These are phyloP conservation scores for Sextonia rubra DNA, from an alignment of 164 flowering plant genomes.

Conservation along the genomic window DNA sequence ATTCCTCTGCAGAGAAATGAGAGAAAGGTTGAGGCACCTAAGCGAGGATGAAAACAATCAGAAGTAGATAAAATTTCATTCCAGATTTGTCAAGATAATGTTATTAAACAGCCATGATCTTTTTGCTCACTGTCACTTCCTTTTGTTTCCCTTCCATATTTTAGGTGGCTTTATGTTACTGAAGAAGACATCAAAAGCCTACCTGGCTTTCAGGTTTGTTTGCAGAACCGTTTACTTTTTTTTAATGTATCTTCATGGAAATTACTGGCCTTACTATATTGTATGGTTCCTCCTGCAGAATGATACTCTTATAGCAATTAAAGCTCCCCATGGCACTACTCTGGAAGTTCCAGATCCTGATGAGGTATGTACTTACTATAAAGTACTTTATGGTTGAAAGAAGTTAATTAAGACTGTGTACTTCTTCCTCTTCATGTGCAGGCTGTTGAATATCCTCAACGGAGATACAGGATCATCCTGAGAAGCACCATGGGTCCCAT, in stretches of 20 bases:
- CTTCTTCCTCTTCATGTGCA: conserved; percentile 13
- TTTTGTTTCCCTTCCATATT: not conserved
- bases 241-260: not conserved
- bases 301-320: conserved; percentile 85
- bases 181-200: conserved; percentile 69
- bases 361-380: conserved; percentile 45
- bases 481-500: conserved; percentile 85
- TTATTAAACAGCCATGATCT: not conserved
- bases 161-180: conserved; percentile 75
- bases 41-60: conserved; percentile 86
- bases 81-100: not conserved
- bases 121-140: not conserved
- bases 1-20: conserved; percentile 67
- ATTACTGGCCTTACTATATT: not conserved
- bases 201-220: conserved; percentile 64
- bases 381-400: not conserved
- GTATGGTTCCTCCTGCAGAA: conserved; percentile 52
- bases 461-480: conserved; percentile 76
- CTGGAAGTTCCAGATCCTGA: conserved; percentile 97
- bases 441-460: conserved; percentile 74
- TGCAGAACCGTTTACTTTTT: not conserved
- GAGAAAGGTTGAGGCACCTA: conserved; percentile 74
- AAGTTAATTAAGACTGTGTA: not conserved
- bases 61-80: conserved; percentile 35
- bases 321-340: conserved; percentile 97